Percentiles rank a stretch among this genome's conserved stretches.
Evolutionary conservation across 2,329 filamentous ascomycete genomes (phyloP).

Genomic region (Exophiala calicioides): DNA sequence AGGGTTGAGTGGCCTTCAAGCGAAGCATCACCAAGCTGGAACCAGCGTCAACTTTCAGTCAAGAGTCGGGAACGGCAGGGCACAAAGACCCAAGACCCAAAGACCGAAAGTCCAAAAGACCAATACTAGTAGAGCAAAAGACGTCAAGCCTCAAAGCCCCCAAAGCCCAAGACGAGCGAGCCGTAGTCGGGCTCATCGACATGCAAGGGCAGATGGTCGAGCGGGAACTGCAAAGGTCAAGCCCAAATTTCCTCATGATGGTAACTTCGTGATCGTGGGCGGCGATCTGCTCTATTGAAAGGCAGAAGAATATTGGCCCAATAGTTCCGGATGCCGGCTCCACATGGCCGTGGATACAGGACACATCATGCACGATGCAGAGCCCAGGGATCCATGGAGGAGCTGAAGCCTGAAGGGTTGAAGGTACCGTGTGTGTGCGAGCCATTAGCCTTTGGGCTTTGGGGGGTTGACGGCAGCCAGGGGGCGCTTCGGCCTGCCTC

Average conservation of each 20-base stretch:
- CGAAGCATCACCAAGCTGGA: too few relatives aligned
- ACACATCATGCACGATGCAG: constrained; percentile 4
- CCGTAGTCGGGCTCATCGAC: constrained; percentile 8
- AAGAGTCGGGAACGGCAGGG: too few relatives aligned
- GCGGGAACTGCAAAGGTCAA: constrained; percentile 11
- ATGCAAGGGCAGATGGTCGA: constrained; percentile 20
- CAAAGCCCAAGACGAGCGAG: background rate
- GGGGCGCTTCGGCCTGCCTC: constrained; percentile 27
- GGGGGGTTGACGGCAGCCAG: constrained; percentile 29
- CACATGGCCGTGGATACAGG: constrained; percentile 22
- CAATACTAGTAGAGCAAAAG: too few relatives aligned
- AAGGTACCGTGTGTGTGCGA: too few relatives aligned
- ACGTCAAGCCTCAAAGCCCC: too few relatives aligned
- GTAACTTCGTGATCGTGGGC: constrained; percentile 24
- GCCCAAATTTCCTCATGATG: constrained; percentile 29
- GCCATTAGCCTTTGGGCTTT: too few relatives aligned
- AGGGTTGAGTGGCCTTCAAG: too few relatives aligned
- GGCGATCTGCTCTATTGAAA: constrained; percentile 28
- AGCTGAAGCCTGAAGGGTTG: too few relatives aligned
- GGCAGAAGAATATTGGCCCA: constrained; percentile 25
- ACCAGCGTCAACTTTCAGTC: too few relatives aligned
- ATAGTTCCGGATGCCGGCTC: constrained; percentile 24
- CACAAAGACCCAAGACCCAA: constrained; percentile 2
- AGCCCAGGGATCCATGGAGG: constrained; percentile 25
- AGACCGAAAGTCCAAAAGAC: too few relatives aligned